Base-by-base conservation (phyloP, 805 yeast species). In the Metschnikowia santaceciliae region DNA sequence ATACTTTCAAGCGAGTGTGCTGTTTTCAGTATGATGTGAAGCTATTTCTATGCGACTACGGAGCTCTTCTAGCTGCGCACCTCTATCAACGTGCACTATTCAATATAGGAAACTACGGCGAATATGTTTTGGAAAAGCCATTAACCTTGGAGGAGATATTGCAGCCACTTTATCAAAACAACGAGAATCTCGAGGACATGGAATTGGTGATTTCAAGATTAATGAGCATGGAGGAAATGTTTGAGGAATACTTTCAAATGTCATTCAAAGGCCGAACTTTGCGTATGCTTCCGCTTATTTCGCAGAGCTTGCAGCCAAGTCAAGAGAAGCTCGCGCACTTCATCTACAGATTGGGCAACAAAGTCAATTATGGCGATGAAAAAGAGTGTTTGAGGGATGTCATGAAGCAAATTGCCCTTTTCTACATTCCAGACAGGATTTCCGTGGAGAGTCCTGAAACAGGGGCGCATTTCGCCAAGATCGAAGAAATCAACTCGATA, bases 1-100 rank as follows among this genome's bases (percentile, higher is more conserved):
- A 92, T 63, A 78, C 78, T 10, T 62, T 68, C 11, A 78, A 81
- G 54, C 71, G 97, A 41, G 70, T 92, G 19, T 84, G 87, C 13
- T 86, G 96, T n/a, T 74, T 92, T 41, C 99, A 94, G 64, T 79
- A 83, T 62, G 96, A 86, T 58, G 86, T 90, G 7, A 82, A 83
- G 51, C 71, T 94, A 13, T 86, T 79, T 62, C 67, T 94, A 22
- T 82, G 92, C 17, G 97, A 92, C 66, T 94, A 90, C 65, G 89
- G 85, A 0, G 76, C 87, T 0, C 63, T 88, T 0, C 73, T 84
- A 30, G 67, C 70, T 53, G 89, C 88, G 54, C 72, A 90, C 49
- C 90, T 87, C 60, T 94, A 90, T 66, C 97, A 94, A 60, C 69
- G 87, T 4, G 90, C 87, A 0, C 67, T 94, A 13, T 69, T 85